phyloP scores from a whole-genome alignment of 495 filamentous ascomycete genomes.

The Penicillium waksmanii region DNA sequence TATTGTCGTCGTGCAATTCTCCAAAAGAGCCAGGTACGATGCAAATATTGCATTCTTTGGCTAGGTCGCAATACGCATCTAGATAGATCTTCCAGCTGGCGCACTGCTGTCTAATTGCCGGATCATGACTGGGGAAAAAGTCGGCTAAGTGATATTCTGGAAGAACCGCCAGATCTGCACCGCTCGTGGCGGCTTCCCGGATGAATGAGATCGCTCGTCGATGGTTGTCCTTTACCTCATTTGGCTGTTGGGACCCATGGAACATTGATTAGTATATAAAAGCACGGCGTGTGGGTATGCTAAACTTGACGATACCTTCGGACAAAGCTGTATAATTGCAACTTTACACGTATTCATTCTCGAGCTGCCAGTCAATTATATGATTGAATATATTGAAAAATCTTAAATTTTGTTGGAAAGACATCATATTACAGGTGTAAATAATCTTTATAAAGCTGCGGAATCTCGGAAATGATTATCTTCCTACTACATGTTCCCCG shows the following conservation, averaged over 20 bases:
- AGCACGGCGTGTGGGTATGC: not conserved
- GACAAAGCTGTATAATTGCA: slow-evolving; percentile 15
- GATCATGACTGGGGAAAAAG: slow-evolving; percentile 15
- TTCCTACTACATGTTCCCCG: slow-evolving; percentile 7
- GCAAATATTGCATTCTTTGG: slow-evolving; percentile 20
- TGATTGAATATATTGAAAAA: not conserved
- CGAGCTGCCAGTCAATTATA: not conserved
- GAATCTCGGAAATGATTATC: slow-evolving; percentile 10
- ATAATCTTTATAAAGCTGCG: not conserved
- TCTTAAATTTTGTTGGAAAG: not conserved
- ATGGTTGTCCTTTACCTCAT: slow-evolving; percentile 14
- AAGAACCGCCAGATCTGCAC: slow-evolving; percentile 15
- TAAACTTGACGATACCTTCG: slow-evolving; percentile 2
- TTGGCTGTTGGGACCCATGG: not conserved
- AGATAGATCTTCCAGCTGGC: slow-evolving; percentile 19
- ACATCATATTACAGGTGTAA: not conserved
- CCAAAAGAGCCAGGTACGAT: slow-evolving; percentile 16
- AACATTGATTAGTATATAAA: not conserved
- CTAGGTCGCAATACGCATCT: slow-evolving; percentile 13
- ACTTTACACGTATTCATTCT: slow-evolving; percentile 5
- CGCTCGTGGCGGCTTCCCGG: slow-evolving; percentile 9
- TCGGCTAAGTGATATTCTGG: slow-evolving; percentile 19
- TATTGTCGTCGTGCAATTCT: slow-evolving; percentile 14
- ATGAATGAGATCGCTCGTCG: slow-evolving; percentile 26
- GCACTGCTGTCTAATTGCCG: slow-evolving; percentile 11